These are phyloP conservation scores for Cryphonectria japonica DNA, from an alignment of 2,329 filamentous ascomycete genomes.

Conservation along the genomic window DNA sequence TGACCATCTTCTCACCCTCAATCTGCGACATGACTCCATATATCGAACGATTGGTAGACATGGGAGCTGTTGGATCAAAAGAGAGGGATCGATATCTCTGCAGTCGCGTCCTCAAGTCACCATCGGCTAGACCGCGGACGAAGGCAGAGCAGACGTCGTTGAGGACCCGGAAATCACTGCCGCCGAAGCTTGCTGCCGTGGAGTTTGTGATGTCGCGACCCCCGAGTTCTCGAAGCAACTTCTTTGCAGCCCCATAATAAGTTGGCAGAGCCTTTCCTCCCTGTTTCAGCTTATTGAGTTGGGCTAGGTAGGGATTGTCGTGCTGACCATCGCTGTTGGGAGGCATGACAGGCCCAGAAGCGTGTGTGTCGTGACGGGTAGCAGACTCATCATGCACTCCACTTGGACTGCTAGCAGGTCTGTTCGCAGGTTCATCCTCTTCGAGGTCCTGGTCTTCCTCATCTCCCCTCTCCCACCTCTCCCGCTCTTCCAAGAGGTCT, in stretches of 20 bases:
- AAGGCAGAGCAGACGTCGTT: conserved; percentile 58
- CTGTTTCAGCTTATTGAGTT: conserved; percentile 45
- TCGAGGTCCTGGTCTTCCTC: conserved; percentile 43
- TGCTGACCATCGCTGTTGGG: conserved; percentile 9
- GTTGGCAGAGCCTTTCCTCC: conserved; percentile 44
- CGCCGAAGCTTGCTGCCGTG: conserved; percentile 48
- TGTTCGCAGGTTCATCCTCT: conserved; percentile 44
- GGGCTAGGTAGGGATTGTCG: conserved; percentile 12
- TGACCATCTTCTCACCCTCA: conserved; percentile 59
- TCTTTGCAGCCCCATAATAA: conserved; percentile 55
- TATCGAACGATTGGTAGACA: conserved; percentile 48
- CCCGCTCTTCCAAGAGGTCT: conserved; percentile 66
- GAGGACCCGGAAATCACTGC: conserved; percentile 52
- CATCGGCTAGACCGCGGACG: conserved; percentile 56
- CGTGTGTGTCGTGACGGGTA: conserved; percentile 18
- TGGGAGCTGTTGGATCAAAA: conserved; percentile 37
- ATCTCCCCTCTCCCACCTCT: conserved; percentile 70
- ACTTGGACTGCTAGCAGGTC: conserved; percentile 29
- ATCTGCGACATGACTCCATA: conserved; percentile 56
- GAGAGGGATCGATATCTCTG: conserved; percentile 52
- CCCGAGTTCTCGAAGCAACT: conserved; percentile 51
- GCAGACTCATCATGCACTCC: conserved; percentile 24
- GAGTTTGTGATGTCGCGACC: conserved; percentile 55
- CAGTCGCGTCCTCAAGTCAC: conserved; percentile 50
- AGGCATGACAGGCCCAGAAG: background rate